These are phyloP conservation scores for Neophaeococcomyces mojaviensis DNA, from an alignment of 2,329 filamentous ascomycete species.

Conservation along the genomic window DNA sequence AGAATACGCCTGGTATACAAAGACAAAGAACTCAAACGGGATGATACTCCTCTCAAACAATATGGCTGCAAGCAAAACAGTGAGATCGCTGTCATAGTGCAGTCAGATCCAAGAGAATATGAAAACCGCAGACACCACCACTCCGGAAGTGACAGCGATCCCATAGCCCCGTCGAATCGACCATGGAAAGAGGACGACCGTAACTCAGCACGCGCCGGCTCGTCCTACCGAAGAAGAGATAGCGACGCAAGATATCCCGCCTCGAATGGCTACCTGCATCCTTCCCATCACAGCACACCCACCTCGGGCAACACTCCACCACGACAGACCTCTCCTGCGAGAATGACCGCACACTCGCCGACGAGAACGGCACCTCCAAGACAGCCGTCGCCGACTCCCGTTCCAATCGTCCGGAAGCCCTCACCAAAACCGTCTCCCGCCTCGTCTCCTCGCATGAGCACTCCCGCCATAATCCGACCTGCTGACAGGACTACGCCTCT, in stretches of 20 bases:
- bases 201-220: neutral
- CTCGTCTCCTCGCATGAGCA: constrained; percentile 8
- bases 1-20: constrained; percentile 41
- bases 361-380: neutral
- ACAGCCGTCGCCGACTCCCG: constrained; percentile 10
- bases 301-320: constrained; percentile 10
- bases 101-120: constrained; percentile 15
- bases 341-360: constrained; percentile 11
- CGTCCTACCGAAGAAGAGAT: constrained; percentile 11
- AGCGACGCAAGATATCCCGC: constrained; percentile 8
- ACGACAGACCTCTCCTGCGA: constrained; percentile 10
- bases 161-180: constrained; percentile 2
- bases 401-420: constrained; percentile 13
- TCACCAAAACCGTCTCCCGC: constrained; percentile 11
- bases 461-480: constrained; percentile 20
- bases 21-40: constrained; percentile 37
- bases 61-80: constrained; percentile 43
- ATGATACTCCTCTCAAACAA: constrained; percentile 32
- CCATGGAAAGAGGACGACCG: constrained; percentile 12
- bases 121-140: constrained; percentile 14
- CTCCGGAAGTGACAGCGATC: constrained; percentile 20
- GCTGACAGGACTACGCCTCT: constrained; percentile 31
- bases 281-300: constrained; percentile 1
- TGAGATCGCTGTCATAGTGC: constrained; percentile 34
- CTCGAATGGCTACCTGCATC: constrained; percentile 7